Conservation (phyloP, 805 yeast species). For the Yarrowia deformans region DNA sequence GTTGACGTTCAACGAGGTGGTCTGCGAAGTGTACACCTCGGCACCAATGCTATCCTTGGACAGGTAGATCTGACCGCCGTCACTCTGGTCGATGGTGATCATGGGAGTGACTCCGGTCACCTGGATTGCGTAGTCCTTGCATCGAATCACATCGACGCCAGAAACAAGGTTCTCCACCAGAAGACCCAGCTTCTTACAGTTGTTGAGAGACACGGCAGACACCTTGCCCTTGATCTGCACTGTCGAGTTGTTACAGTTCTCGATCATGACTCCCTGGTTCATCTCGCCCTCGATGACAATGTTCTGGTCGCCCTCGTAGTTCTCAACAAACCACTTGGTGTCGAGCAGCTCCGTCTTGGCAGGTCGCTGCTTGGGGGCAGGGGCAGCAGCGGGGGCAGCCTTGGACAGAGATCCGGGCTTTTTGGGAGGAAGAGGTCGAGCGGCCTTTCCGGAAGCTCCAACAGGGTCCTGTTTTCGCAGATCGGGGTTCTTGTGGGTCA, state of each 20-base stretch:
- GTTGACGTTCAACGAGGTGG: slow-evolving; percentile 86
- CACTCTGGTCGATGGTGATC: slow-evolving; percentile 86
- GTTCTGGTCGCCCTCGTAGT: slow-evolving; percentile 69
- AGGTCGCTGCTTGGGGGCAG: slow-evolving; percentile 53
- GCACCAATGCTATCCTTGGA: slow-evolving; percentile 72
- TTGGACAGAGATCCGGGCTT: slow-evolving; percentile 70
- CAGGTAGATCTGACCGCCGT: slow-evolving; percentile 82
- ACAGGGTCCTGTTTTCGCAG: slow-evolving; percentile 66
- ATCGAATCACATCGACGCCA: slow-evolving; percentile 86
- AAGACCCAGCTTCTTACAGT: slow-evolving; percentile 73
- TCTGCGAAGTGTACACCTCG: slow-evolving; percentile 82
- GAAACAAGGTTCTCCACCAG: slow-evolving; percentile 86
- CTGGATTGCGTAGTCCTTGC: slow-evolving; percentile 82
- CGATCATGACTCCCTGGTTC: slow-evolving; percentile 89
- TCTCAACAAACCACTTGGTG: slow-evolving; percentile 88
- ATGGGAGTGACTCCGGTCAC: slow-evolving; percentile 82
- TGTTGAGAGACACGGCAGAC: slow-evolving; percentile 82
- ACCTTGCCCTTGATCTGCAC: slow-evolving; percentile 90
- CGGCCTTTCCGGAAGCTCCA: slow-evolving; percentile 52
- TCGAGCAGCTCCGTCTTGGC: slow-evolving; percentile 75
- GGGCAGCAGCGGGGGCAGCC: slow-evolving; percentile 27
- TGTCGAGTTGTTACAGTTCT: slow-evolving; percentile 75
- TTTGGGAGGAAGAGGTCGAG: slow-evolving; percentile 79
- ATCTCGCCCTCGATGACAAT: slow-evolving; percentile 79
- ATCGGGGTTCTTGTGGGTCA: slow-evolving; percentile 91